Percentiles rank a stretch among this genome's conserved stretches.
These are phyloP conservation scores for Beauveria sp. DNA, from an alignment of 2,329 filamentous ascomycete genomes.

Conservation along the genomic window DNA sequence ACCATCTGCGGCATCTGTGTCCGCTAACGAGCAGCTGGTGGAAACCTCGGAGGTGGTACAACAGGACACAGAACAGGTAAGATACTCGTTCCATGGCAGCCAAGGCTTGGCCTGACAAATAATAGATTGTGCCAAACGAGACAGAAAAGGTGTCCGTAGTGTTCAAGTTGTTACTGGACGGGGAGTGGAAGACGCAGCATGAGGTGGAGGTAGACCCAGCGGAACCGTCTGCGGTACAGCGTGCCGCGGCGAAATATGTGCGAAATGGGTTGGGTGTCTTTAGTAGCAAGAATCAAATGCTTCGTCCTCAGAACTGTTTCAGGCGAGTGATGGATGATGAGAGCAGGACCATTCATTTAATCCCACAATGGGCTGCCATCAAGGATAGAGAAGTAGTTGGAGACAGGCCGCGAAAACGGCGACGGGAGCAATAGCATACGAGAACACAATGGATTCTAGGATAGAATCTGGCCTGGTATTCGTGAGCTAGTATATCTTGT, in stretches of 20 bases:
- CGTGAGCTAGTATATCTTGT: not conserved
- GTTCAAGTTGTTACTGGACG: not conserved
- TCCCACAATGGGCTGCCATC: not conserved
- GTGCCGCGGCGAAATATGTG: not conserved
- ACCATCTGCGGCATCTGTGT: not conserved
- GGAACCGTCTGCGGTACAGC: not conserved
- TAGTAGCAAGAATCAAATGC: slow-evolving; percentile 2
- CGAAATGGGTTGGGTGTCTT: not conserved
- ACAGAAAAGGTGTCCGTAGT: not conserved
- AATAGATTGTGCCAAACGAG: not conserved
- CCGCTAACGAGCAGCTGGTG: not conserved
- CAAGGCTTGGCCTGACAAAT: not conserved
- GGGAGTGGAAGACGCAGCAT: not conserved
- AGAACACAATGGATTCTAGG: not conserved
- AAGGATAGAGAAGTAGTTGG: slow-evolving; percentile 1
- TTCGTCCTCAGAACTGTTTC: slow-evolving; percentile 1
- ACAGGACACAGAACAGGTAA: not conserved
- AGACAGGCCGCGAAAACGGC: not conserved
- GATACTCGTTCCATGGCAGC: not conserved
- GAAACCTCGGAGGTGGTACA: not conserved
- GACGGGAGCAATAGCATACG: not conserved
- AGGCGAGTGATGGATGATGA: not conserved
- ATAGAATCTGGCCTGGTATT: not conserved
- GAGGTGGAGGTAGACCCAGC: not conserved
- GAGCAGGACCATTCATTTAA: slow-evolving; percentile 1